These are phyloP conservation scores for Cyclocybe aegerita DNA, from an alignment of 768 basidiomycete species.

Conservation along the genomic window DNA sequence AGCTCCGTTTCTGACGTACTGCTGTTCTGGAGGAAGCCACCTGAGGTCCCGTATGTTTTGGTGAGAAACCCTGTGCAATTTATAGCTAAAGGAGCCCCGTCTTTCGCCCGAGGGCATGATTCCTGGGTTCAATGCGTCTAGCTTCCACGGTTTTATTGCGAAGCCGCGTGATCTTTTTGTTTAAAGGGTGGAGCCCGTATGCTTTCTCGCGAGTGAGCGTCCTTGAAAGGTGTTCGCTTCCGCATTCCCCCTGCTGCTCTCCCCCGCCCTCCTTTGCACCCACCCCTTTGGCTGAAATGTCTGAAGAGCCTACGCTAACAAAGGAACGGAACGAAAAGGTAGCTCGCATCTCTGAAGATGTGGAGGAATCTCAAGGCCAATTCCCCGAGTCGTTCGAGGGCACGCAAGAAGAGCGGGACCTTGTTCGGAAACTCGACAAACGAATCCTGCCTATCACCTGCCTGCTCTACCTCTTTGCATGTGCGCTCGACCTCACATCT, in stretches of 20 bases:
- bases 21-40: conserved; percentile 10
- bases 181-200: too few relatives aligned
- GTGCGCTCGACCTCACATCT: conserved; percentile 37
- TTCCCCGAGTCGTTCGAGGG: conserved; percentile 10
- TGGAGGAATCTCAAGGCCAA: background rate
- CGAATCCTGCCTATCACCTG: conserved; percentile 73
- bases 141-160: too few relatives aligned
- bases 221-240: too few relatives aligned
- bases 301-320: background rate
- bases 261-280: background rate
- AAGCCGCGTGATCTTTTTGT: too few relatives aligned
- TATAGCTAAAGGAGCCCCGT: background rate
- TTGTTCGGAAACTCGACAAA: conserved; percentile 64
- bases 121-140: too few relatives aligned
- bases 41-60: conserved; percentile 7
- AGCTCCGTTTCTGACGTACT: background rate
- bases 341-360: background rate
- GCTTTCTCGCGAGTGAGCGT: too few relatives aligned
- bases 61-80: conserved; percentile 8
- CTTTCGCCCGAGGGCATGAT: too few relatives aligned
- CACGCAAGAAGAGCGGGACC: conserved; percentile 43
- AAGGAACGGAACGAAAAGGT: conserved; percentile 4
- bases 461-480: conserved; percentile 75
- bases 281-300: background rate
- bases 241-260: too few relatives aligned